Evolutionary conservation across 768 basidiomycete species (phyloP).

Genomic region (Auricularia heimuer): DNA sequence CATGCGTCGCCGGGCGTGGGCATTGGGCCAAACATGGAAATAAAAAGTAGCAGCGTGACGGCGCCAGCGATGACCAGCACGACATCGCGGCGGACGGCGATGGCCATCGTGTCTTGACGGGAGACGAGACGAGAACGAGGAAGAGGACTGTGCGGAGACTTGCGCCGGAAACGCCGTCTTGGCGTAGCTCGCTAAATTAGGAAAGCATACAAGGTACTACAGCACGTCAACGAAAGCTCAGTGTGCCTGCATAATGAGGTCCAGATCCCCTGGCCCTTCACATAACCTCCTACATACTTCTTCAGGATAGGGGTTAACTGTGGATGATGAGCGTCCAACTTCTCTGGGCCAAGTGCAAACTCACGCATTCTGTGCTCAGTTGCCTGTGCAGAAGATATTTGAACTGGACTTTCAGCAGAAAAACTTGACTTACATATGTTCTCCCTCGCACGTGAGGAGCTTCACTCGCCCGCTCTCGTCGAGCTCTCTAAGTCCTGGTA

Average conservation of each 20-base stretch:
- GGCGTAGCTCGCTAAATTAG: too few relatives aligned
- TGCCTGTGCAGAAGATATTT: background rate
- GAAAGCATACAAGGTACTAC: too few relatives aligned
- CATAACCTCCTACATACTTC: slow-evolving; percentile 12
- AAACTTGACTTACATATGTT: slow-evolving; percentile 46
- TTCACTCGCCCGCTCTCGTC: slow-evolving; percentile 56
- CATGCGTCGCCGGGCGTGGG: background rate
- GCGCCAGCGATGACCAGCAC: slow-evolving; percentile 1
- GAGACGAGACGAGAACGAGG: background rate
- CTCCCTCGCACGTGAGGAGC: slow-evolving; percentile 55
- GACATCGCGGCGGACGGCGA: background rate
- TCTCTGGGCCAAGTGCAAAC: background rate
- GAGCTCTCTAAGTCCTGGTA: slow-evolving; percentile 37
- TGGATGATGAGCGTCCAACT: background rate
- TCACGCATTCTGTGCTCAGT: background rate
- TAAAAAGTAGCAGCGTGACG: slow-evolving; percentile 1
- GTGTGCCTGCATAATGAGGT: background rate
- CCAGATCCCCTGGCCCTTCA: too few relatives aligned
- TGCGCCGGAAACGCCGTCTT: too few relatives aligned
- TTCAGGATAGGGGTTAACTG: slow-evolving; percentile 40
- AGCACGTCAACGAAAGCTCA: background rate
- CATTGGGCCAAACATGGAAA: background rate
- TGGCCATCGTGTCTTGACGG: background rate
- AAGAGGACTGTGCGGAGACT: background rate
- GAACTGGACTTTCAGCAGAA: background rate